A percentile compares a stretch with the other conserved stretches of the same genome.
Conservation (phyloP, 805 yeast genomes). For the Sugiyamaella smithiae region DNA sequence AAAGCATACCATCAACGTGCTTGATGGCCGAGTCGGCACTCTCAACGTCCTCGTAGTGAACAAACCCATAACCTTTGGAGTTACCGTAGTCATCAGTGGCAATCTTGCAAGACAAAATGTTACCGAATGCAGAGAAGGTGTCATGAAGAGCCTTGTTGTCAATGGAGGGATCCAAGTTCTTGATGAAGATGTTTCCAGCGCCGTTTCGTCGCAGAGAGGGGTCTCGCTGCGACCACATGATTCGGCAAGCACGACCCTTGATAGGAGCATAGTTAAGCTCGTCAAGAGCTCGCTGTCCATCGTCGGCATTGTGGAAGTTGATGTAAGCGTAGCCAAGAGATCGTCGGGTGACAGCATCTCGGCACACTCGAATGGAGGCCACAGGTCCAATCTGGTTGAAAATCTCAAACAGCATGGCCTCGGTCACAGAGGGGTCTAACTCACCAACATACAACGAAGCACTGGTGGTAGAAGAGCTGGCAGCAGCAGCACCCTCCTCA, state of each 20-base stretch:
- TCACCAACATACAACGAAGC: constrained; percentile 98
- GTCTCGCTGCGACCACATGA: constrained; percentile 99
- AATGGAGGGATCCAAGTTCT: constrained; percentile 96
- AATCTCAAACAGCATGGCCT: constrained; percentile 90
- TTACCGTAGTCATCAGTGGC: constrained; percentile 90
- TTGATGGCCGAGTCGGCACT: constrained; percentile 94
- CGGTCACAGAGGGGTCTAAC: constrained; percentile 86
- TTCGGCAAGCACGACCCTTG: constrained; percentile 96
- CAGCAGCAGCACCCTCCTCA: constrained; percentile 25
- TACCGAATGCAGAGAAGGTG: constrained; percentile 95
- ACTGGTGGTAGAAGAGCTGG: constrained; percentile 37
- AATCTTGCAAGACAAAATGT: constrained; percentile 92
- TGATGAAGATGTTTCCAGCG: constrained; percentile 94
- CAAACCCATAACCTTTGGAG: constrained; percentile 96
- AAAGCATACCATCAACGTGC: constrained; percentile 96
- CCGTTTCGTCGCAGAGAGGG: constrained; percentile 93
- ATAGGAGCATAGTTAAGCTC: constrained; percentile 91
- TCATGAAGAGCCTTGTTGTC: constrained; percentile 99
- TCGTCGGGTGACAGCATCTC: constrained; percentile 95
- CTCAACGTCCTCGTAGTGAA: constrained; percentile 90
- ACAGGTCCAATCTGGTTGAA: constrained; percentile 95
- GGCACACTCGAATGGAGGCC: constrained; percentile 95
- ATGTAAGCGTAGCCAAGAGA: constrained; percentile 98
- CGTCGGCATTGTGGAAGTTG: constrained; percentile 84
- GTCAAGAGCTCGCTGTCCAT: constrained; percentile 92